Base-by-base conservation (phyloP, 2,329 filamentous ascomycete genomes). In the Curvularia lunata region DNA sequence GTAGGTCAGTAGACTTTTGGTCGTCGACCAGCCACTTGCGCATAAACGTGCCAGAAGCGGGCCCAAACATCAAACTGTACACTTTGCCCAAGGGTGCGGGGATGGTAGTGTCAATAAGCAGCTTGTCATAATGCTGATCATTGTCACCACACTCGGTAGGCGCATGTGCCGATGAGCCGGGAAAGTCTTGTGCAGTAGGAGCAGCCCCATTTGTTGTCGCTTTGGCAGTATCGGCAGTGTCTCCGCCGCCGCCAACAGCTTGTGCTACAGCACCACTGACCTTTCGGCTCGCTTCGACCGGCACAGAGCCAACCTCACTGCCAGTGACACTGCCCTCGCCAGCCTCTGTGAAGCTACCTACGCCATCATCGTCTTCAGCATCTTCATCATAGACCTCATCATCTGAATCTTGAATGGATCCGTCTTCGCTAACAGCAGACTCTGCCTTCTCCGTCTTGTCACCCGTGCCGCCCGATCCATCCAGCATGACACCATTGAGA, bases 361-460 rank as follows among this genome's bases (percentile, higher is more conserved):
- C 83, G 30, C 81, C 83, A 45, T 90, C 88, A 41, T 92, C 88
- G 27, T 89, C 89, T 47, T 92, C 89, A 43, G 91, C 89, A 62
- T 91, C 89, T 69, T 95, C 91, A 58, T 92, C 89, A 64, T 92
- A 91, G 13, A 91, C 84, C 47, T 92, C 91, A 40, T 88, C 91
- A 7, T 89, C 89, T 3, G 91, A 91, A 63, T 86, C 90, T 13
- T 86, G 85, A 4, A 85, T 86, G 5, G 77, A 78, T 5, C 70
- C 79, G 9, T 76, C 79, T 7, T 81, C 80, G 21, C 77, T 80
- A 5, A 64, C 77, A 21, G 64, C 84, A 28, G 87, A 90, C 34
- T 90, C 88, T 25, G 88, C 83, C 76, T 96, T 95, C 69, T 96
- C 93, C 0, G 92, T 97, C 79, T 95, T 96, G 76, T 97, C 93